These are phyloP conservation scores for Allium fistulosum DNA, from an alignment of 106 monocot species.

Conservation along the genomic window DNA sequence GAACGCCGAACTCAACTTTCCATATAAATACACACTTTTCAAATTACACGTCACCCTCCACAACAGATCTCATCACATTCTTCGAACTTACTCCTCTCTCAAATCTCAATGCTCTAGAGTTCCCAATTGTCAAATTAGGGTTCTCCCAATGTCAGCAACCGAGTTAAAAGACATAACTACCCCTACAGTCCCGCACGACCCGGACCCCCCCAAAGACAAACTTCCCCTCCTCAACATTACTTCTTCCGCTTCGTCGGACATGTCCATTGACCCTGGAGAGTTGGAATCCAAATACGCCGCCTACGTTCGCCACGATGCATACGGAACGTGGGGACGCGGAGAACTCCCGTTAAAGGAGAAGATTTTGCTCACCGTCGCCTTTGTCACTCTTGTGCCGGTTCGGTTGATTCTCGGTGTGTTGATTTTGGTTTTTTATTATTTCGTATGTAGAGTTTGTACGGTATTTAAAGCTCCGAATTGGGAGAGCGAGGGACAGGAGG, in stretches of 20 bases:
- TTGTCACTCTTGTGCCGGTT: conserved; percentile 67
- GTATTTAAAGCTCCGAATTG: conserved; percentile 50
- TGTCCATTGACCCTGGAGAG: conserved; percentile 21
- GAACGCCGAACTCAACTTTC: too few species aligned
- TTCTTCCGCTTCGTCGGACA: conserved; percentile 14
- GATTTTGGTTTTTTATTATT: conserved; percentile 56
- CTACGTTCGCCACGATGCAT: conserved; percentile 54
- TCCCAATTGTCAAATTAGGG: background rate
- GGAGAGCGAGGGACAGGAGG: conserved; percentile 48
- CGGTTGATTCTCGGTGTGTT: conserved; percentile 43
- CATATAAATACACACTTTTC: too few species aligned
- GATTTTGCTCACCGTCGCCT: conserved; percentile 43
- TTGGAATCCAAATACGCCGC: conserved; percentile 62
- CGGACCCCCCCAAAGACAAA: background rate
- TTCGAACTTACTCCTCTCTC: too few species aligned
- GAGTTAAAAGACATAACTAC: background rate
- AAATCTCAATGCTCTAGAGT: too few species aligned
- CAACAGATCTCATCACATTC: too few species aligned
- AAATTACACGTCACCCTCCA: too few species aligned
- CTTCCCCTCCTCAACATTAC: conserved; percentile 23
- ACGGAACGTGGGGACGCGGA: conserved; percentile 60
- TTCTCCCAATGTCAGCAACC: background rate
- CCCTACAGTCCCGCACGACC: background rate
- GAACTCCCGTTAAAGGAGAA: conserved; percentile 32
- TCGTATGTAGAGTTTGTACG: conserved; percentile 81